Base-by-base conservation (phyloP, 805 yeast species). In the Saturnispora serradocipensis region DNA sequence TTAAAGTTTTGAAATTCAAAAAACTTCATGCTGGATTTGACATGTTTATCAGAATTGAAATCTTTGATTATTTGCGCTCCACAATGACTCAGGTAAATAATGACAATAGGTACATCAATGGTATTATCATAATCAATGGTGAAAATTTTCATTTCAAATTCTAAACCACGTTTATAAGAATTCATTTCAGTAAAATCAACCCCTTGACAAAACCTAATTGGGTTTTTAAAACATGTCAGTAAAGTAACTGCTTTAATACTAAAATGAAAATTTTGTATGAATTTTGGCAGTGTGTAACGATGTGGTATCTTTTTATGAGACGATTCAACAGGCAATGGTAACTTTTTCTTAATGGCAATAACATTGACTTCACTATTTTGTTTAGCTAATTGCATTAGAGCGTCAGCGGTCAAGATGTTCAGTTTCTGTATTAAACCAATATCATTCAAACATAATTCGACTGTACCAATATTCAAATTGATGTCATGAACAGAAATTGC, bases 141-240 rank as follows among this genome's bases (percentile, higher is more conserved):
- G 5, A 36, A 54, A 22, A 54, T 51, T n/a, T 38, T 38, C 10
- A 56, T 22, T 2, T 42, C 30, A 9, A 57, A 13, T 5, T 50
- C 38, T 44, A 61, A 39, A 28, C 71, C 71, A 48, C 71, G 58
- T 36, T 62, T 53, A 50, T 42, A 64, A 3, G 46, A 53, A 46
- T 65, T 65, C 52, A 67, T 35, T 13, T 57, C 60, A 0, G 66
- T 52, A 50, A 65, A 68, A 49, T 64, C 68, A 11, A 54, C 55
- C 5, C 61, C 62, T 40, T 58, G 58, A 52, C 59, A 67, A 50
- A 57, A 65, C 35, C 57, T 57, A 7, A 66, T 58, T 5, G 69
- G 70, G 44, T 57, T 63, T n/a, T 42, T 24, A 43, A 66, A 67
- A 44, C 68, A 63, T 2, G 66, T 51, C 7, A 59, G 50, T 25